Evolutionary conservation across 2,329 filamentous ascomycete genomes (phyloP), one percentile per base, ranked within the genome.

Genomic region (Xylaria sp.): DNA sequence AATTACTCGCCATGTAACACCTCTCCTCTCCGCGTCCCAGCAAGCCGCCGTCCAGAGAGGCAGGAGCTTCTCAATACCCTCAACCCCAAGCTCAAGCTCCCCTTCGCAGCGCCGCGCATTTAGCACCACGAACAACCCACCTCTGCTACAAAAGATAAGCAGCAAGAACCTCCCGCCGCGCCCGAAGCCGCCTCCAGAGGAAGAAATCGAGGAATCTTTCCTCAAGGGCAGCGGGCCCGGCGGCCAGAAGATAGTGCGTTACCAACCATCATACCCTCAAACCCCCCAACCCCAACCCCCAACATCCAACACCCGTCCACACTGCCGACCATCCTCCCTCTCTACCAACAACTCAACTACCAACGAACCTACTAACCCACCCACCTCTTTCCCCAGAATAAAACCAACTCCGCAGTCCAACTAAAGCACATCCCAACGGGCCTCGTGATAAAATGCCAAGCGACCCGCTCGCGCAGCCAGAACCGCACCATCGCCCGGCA

Each of bases 331-430:
- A 15, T 46, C 28, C 25, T 25, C 58, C 42, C 46, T 31, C 37
- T 43, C 28, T 25, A 25, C 21, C 43, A 21, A 45, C 38, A 42
- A 9, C 4, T 17, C n/a, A 45, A 23, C 21, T 21, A 33, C 28
- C 3, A 37, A 12, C 17, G 7, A 45, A 45, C 53, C 47, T 11
- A 45, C n/a, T 15, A 54, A 53, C 38, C n/a, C 2, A 14, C 17
- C 3, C 8, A 61, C 46, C 42, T 35, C 37, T 59, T 43, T 49
- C 31, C 23, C 23, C 64, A 89, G 90, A 99, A 99, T 79, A 99
- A 99, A 87, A 99, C 95, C 25, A 93, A 89, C 68, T 97, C 92
- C 0, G 94, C 94, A 38, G 94, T 97, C 2, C 95, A 99, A 76
- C 83, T 99, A 37, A 95, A 90, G 69, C 95, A 99, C 77, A 79